Percentiles rank a stretch among this genome's conserved stretches.
Conservation (phyloP, 2,329 filamentous ascomycete species). For the Penicillium brasilianum region DNA sequence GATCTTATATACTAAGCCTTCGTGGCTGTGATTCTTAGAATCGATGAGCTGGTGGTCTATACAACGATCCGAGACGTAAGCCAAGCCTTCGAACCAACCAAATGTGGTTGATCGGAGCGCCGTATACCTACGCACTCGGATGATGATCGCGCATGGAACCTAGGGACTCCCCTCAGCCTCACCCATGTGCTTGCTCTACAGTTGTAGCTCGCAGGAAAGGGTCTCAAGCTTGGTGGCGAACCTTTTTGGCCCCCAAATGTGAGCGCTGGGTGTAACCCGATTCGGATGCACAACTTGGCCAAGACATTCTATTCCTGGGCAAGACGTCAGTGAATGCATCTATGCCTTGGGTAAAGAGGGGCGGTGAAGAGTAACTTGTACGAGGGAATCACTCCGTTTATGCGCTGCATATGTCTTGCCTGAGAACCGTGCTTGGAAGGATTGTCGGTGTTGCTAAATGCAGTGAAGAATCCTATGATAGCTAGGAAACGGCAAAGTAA, state of each 20-base stretch:
- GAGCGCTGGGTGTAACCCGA: background rate
- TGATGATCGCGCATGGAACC: background rate
- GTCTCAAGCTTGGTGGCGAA: background rate
- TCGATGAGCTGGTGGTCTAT: background rate
- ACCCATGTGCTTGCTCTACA: background rate
- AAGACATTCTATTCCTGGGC: background rate
- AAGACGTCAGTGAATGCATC: background rate
- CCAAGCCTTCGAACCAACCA: background rate
- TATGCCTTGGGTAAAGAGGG: background rate
- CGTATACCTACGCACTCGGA: no score
- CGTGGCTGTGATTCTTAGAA: background rate
- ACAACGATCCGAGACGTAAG: background rate
- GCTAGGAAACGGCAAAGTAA: background rate
- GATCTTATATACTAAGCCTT: background rate
- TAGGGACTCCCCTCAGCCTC: background rate
- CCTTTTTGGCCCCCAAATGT: background rate
- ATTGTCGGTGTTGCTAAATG: background rate
- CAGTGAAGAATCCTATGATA: background rate
- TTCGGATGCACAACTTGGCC: background rate
- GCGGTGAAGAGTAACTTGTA: background rate
- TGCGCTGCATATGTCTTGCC: background rate
- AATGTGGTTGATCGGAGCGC: background rate
- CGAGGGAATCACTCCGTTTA: background rate
- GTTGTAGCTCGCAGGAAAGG: no score
- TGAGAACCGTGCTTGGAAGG: background rate